Base-by-base conservation (phyloP, 192 early-diverging fungal genomes). In the Globomyces pollinis-pini region DNA sequence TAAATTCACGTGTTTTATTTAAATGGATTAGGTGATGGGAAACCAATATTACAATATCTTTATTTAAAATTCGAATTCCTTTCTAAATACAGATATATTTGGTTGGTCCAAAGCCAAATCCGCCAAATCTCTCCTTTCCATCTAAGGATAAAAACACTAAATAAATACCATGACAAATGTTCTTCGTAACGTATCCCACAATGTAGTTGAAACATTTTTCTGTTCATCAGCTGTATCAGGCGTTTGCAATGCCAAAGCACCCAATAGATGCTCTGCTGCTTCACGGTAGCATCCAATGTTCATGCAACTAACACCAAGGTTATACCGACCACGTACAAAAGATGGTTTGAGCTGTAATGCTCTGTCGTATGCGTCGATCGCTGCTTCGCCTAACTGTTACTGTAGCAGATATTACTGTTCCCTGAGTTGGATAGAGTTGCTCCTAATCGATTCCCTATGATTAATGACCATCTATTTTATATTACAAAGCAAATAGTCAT, bases 261-360 rank as follows among this genome's bases (percentile, higher is more conserved):
- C 84, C 18, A 97, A 70, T 34, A 95, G 70, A 70, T 97, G 91
- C 61, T 97, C 91, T 13, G 88, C 88, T 0, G 93, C 91, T 65
- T 97, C 94, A 13, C 76, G 73, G 58, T 90, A 86, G 62, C 89
- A 84, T 7, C 86, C 83, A 45, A 95, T 72, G 68, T 91, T 91
- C 44, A 94, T 88, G 60, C 89, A 93, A 24, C 82, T 79, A 33
- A 97, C 85, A 12, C 93, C 90, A 23, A 97, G 69, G 70, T 97
- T 97, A 75, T 93, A 97, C 36, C 93, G 80, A 2, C 89, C 93
- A 34, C 94, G 86, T 43, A 97, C 88, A 78, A 87, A 97, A 15
- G 80, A 79, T 20, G 94, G 94, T 44, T 94, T 90, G 47, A 97
- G 84, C 64, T 91, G 83, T 31, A 97, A 76, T 7, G 93, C 93